Evolutionary conservation across 228 moss, liverwort and hornwort species (phyloP).

Genomic region (Sphagnum fallax): DNA sequence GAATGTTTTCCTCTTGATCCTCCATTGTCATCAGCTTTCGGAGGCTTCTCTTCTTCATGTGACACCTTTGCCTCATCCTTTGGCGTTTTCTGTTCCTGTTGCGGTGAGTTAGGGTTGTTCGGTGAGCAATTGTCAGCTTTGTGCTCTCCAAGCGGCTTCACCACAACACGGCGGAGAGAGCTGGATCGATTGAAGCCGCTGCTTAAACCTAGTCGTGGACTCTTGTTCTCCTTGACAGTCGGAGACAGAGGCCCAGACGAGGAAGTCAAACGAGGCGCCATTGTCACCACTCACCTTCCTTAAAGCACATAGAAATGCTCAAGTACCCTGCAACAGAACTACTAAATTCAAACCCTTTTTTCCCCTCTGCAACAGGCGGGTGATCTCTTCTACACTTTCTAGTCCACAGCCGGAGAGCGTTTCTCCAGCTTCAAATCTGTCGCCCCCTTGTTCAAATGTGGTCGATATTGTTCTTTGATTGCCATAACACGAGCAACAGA

Average conservation of each 20-base stretch:
- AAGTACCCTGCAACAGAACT: too few relatives aligned
- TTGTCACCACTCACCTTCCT: neutral
- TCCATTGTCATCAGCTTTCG: neutral
- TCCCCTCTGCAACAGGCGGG: too few relatives aligned
- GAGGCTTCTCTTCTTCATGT: neutral
- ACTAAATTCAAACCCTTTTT: too few relatives aligned
- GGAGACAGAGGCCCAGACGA: slow-evolving; percentile 9
- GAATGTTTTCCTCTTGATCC: slow-evolving; percentile 21
- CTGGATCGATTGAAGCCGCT: slow-evolving; percentile 5
- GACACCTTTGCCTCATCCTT: too few relatives aligned
- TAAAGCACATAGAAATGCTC: too few relatives aligned
- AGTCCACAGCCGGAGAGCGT: too few relatives aligned
- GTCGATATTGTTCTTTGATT: too few relatives aligned
- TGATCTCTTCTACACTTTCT: too few relatives aligned
- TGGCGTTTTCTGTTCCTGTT: too few relatives aligned
- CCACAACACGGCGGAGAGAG: slow-evolving; percentile 23
- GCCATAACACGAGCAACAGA: too few relatives aligned
- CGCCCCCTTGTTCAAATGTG: too few relatives aligned
- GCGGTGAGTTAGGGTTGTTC: neutral
- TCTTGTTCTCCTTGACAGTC: slow-evolving; percentile 23
- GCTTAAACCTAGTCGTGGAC: slow-evolving; percentile 1
- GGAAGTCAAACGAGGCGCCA: slow-evolving; percentile 20
- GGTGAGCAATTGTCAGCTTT: slow-evolving; percentile 39
- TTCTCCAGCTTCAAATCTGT: too few relatives aligned
- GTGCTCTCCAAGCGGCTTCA: slow-evolving; percentile 41